Conservation (phyloP, 169 alveolate species). For the Plasmodium billcollinsi region DNA sequence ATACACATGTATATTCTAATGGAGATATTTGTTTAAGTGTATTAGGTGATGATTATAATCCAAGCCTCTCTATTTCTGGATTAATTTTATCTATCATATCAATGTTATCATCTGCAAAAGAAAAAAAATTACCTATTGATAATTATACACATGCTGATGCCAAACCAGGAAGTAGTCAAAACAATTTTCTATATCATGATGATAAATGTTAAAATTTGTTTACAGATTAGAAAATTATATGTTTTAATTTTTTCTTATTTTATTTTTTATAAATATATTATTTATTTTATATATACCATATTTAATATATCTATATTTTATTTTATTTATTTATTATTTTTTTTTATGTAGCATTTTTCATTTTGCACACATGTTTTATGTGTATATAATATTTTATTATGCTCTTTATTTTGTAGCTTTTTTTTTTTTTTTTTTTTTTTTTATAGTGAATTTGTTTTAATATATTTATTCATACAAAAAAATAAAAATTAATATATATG, state of each 20-base stretch:
- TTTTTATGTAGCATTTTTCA: neutral
- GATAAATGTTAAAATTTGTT: conserved; percentile 58
- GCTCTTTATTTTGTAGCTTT: too few relatives aligned
- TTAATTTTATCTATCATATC: conserved; percentile 86
- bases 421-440: too few relatives aligned
- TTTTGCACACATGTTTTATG: neutral
- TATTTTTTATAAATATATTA: neutral
- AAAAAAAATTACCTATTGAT: conserved; percentile 86
- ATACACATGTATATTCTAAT: conserved; percentile 90
- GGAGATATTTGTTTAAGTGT: conserved; percentile 90
- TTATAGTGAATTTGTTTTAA: too few relatives aligned
- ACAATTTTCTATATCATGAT: conserved; percentile 70
- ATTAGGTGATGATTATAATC: conserved; percentile 88
- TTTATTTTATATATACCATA: neutral
- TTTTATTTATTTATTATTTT: neutral
- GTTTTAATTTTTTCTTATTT: neutral
- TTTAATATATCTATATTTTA: neutral
- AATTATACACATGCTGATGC: conserved; percentile 81
- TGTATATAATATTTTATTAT: too few relatives aligned
- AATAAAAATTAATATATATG: too few relatives aligned
- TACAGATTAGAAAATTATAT: too few relatives aligned
- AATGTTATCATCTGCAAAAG: conserved; percentile 89
- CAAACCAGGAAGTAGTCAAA: conserved; percentile 73
- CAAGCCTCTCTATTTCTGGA: conserved; percentile 87
- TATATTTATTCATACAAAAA: too few relatives aligned